Percentiles rank a stretch among this genome's conserved stretches.
Conservation (phyloP, 768 basidiomycete species). For the Mycena kentingensis region DNA sequence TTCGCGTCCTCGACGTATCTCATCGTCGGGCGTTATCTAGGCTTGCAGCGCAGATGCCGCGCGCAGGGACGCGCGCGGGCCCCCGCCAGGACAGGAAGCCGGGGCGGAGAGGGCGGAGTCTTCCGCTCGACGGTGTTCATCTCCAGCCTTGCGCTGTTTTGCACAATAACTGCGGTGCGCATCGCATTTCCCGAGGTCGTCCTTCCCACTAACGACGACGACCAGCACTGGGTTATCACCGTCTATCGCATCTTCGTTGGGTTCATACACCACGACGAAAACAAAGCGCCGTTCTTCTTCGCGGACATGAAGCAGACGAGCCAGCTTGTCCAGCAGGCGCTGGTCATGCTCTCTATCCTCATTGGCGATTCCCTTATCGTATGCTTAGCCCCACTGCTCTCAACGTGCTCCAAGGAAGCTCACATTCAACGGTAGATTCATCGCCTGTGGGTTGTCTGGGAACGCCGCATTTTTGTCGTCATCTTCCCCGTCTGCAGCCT, state of each 20-base stretch:
- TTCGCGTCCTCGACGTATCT: slow-evolving; percentile 15
- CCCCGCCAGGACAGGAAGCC: slow-evolving; percentile 3
- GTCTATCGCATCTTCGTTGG: slow-evolving; percentile 15
- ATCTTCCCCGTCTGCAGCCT: slow-evolving; percentile 16
- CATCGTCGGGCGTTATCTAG: slow-evolving; percentile 17
- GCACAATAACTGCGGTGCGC: slow-evolving; percentile 14
- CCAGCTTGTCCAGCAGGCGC: slow-evolving; percentile 8
- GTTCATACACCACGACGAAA: slow-evolving; percentile 11
- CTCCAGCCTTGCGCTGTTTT: slow-evolving; percentile 13
- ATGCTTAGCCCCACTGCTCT: not conserved
- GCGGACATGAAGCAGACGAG: slow-evolving; percentile 8
- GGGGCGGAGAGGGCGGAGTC: too few relatives aligned
- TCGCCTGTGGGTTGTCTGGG: slow-evolving; percentile 21
- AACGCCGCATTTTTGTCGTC: slow-evolving; percentile 4
- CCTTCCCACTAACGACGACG: not conserved
- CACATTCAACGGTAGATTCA: slow-evolving; percentile 19
- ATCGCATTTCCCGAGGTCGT: not conserved
- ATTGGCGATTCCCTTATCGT: slow-evolving; percentile 21
- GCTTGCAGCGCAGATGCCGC: not conserved
- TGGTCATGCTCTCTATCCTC: slow-evolving; percentile 17
- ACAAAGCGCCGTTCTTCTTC: slow-evolving; percentile 6
- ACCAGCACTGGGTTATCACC: slow-evolving; percentile 18
- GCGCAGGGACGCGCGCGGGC: not conserved
- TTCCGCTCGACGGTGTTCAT: slow-evolving; percentile 17
- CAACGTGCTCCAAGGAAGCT: too few relatives aligned